Percentiles rank a stretch among this genome's conserved stretches.
phyloP scores from a whole-genome alignment of 768 basidiomycete genomes.

The Lanmaoa rubissima region DNA sequence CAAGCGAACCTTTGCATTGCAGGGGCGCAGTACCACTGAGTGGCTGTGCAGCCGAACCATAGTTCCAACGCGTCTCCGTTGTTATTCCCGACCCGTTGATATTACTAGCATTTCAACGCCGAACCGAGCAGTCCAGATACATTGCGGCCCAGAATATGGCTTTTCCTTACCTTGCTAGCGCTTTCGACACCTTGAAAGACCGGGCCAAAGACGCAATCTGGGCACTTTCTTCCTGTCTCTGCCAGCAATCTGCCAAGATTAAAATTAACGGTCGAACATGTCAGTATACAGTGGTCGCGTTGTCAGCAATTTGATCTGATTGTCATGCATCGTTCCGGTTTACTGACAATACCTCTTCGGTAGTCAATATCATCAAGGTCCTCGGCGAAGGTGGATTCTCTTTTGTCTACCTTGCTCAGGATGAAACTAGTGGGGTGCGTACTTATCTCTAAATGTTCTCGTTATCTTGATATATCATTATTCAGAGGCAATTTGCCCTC shows the following conservation, averaged over 20 bases:
- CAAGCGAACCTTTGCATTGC: too few relatives aligned
- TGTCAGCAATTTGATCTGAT: slow-evolving; percentile 3
- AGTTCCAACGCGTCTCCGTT: background rate
- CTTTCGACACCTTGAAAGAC: slow-evolving; percentile 61
- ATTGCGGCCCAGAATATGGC: slow-evolving; percentile 24
- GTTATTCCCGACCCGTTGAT: background rate
- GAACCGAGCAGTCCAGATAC: background rate
- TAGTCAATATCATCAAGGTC: slow-evolving; percentile 87
- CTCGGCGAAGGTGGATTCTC: slow-evolving; percentile 97
- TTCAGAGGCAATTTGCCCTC: slow-evolving; percentile 85
- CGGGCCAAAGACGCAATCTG: slow-evolving; percentile 80
- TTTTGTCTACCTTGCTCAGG: slow-evolving; percentile 86
- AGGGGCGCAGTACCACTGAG: background rate
- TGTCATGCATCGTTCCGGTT: background rate
- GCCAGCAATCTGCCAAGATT: slow-evolving; percentile 78
- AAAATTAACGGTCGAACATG: slow-evolving; percentile 97
- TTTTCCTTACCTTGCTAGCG: slow-evolving; percentile 34
- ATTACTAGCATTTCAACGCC: background rate
- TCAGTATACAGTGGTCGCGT: slow-evolving; percentile 40
- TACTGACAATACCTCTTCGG: slow-evolving; percentile 1
- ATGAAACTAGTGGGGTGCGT: slow-evolving; percentile 79
- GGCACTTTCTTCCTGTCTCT: slow-evolving; percentile 79
- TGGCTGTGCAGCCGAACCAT: slow-evolving; percentile 9
- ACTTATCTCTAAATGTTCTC: background rate
- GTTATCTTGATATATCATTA: background rate